Conservation (phyloP, 495 filamentous ascomycete genomes). For the Tuber aestivum region DNA sequence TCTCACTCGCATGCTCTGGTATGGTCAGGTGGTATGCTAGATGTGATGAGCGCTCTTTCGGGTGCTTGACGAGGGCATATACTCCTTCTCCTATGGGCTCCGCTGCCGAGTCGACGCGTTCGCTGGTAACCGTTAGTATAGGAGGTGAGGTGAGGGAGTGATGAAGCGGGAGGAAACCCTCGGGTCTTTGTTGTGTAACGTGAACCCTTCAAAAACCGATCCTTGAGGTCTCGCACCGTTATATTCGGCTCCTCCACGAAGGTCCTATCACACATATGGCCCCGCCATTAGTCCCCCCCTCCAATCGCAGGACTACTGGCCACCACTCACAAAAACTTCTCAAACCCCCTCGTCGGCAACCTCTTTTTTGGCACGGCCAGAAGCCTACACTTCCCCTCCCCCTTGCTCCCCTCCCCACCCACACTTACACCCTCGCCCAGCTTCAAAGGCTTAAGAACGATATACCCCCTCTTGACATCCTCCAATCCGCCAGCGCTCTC, state of each 20-base stretch:
- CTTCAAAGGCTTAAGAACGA: conserved; percentile 72
- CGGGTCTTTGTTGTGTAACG: conserved; percentile 73
- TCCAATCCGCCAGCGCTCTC: conserved; percentile 62
- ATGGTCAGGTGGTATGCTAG: conserved; percentile 77
- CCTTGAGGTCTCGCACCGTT: conserved; percentile 64
- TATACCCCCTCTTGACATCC: conserved; percentile 74
- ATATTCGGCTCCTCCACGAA: conserved; percentile 75
- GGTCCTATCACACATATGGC: conserved; percentile 40
- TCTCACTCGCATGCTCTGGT: conserved; percentile 55
- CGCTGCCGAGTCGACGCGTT: conserved; percentile 64
- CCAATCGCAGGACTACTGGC: not conserved
- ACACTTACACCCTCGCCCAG: conserved; percentile 59
- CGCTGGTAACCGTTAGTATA: conserved; percentile 41
- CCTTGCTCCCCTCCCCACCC: conserved; percentile 54
- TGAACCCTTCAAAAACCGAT: conserved; percentile 59
- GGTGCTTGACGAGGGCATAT: conserved; percentile 64
- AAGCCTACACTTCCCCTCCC: conserved; percentile 63
- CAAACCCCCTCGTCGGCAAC: conserved; percentile 62
- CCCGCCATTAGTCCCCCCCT: not conserved
- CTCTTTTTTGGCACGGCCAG: conserved; percentile 82
- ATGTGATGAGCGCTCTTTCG: conserved; percentile 64
- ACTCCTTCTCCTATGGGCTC: conserved; percentile 77
- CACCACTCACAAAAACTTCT: conserved; percentile 58
- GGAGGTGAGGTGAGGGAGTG: not conserved
- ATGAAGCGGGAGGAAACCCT: conserved; percentile 44